A percentile compares a stretch with the other conserved stretches of the same genome.
phyloP scores from a whole-genome alignment of 352 stramenopile genomes.

The Globisporangium nunn region DNA sequence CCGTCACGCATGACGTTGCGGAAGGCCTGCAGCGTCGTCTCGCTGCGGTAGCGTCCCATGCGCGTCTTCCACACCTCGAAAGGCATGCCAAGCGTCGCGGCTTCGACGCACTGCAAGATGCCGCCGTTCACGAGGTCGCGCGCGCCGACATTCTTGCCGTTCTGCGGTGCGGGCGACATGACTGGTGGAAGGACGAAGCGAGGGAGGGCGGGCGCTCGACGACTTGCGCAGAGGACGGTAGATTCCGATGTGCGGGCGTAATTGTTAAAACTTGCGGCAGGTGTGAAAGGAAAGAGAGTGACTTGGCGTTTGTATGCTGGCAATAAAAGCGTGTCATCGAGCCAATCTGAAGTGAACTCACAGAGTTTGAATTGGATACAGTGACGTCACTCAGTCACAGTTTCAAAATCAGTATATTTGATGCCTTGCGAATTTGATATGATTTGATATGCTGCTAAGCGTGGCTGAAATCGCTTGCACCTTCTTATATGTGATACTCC shows the following conservation, averaged over 20 bases:
- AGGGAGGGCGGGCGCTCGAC: no score
- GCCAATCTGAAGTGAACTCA: no score
- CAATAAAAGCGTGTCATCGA: background rate
- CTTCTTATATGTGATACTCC: no score
- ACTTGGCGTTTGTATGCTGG: background rate
- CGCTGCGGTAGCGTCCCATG: slow-evolving; percentile 85
- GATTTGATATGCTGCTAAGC: no score
- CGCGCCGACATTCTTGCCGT: slow-evolving; percentile 74
- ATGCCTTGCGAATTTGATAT: no score
- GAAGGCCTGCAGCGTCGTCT: slow-evolving; percentile 80
- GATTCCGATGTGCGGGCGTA: background rate
- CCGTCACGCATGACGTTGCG: slow-evolving; percentile 85
- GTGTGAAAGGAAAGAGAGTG: background rate
- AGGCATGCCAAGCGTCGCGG: slow-evolving; percentile 85
- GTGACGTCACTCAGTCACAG: background rate
- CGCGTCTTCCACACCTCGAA: slow-evolving; percentile 93
- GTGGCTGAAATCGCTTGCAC: no score
- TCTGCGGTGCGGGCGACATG: slow-evolving; percentile 47
- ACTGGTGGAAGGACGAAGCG: background rate
- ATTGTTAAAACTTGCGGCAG: background rate
- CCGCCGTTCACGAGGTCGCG: slow-evolving; percentile 79
- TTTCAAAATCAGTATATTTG: background rate
- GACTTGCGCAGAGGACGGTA: background rate
- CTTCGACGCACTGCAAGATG: slow-evolving; percentile 85
- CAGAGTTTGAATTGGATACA: background rate